phyloP scores from a whole-genome alignment of 306 rosid species.

The Argentina anserina region DNA sequence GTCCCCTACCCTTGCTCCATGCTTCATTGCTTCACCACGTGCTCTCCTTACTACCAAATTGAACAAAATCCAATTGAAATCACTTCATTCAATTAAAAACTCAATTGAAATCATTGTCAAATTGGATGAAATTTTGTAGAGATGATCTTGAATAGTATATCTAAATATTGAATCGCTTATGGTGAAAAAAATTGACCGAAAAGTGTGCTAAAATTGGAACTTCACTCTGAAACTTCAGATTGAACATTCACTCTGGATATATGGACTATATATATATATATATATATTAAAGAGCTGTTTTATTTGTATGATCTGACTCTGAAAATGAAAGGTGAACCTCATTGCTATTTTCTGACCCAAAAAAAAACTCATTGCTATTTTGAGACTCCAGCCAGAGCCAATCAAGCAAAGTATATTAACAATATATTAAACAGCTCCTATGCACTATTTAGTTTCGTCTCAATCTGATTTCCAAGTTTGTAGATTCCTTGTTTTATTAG shows the following conservation, averaged over 20 bases:
- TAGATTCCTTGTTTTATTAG: background rate
- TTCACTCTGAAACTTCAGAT: too few relatives aligned
- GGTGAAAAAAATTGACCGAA: too few relatives aligned
- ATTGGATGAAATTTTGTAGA: too few relatives aligned
- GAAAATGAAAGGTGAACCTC: constrained; percentile 8
- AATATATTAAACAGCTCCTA: background rate
- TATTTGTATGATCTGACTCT: background rate
- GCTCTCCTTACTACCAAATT: constrained; percentile 40
- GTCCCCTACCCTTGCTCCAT: constrained; percentile 27
- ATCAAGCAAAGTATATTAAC: background rate
- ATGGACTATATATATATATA: too few relatives aligned
- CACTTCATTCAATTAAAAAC: background rate
- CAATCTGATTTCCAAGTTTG: background rate
- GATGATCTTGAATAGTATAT: too few relatives aligned
- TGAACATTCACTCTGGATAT: too few relatives aligned
- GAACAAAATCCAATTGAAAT: constrained; percentile 15
- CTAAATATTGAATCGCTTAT: too few relatives aligned
- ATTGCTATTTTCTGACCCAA: background rate
- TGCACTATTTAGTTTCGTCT: background rate
- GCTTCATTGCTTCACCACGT: constrained; percentile 56
- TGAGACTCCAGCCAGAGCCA: background rate
- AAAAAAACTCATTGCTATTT: background rate
- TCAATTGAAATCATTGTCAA: too few relatives aligned
- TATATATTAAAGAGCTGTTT: background rate
- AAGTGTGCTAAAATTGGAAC: too few relatives aligned